Conservation (phyloP, 768 basidiomycete species). For the Chalciporus piperatus region DNA sequence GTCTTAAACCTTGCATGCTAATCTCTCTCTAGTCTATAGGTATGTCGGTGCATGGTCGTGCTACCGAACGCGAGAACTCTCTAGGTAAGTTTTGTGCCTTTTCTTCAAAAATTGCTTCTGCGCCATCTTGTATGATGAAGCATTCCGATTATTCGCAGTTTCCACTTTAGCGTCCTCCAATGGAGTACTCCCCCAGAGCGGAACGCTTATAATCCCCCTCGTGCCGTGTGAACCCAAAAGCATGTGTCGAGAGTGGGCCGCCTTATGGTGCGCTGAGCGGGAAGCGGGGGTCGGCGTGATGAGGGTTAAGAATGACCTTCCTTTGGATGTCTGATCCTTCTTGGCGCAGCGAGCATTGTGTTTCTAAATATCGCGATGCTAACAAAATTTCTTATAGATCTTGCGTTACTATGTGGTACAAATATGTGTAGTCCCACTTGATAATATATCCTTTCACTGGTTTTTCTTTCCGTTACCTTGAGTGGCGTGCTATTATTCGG, state of each 20-base stretch:
- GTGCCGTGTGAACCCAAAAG: conserved; percentile 67
- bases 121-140: conserved; percentile 49
- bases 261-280: conserved; percentile 66
- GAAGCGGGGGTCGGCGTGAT: conserved; percentile 71
- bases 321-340: conserved; percentile 83
- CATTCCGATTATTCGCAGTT: conserved; percentile 80
- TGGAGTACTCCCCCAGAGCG: conserved; percentile 71
- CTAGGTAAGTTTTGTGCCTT: conserved; percentile 23
- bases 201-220: conserved; percentile 74
- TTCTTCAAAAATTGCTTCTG: conserved; percentile 1
- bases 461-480: neutral
- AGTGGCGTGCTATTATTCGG: neutral
- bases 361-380: neutral
- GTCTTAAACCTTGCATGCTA: conserved; percentile 10
- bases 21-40: conserved; percentile 6
- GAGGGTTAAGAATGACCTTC: conserved; percentile 70
- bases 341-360: conserved; percentile 23
- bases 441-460: neutral
- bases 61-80: neutral
- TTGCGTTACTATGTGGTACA: neutral
- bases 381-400: conserved; percentile 10
- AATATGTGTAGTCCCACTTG: neutral
- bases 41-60: neutral
- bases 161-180: conserved; percentile 72
- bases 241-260: conserved; percentile 62